Evolutionary conservation across 1,284 basidiomycete genomes (phyloP), one percentile per base, ranked within the genome.

Genomic region (Malassezia japonica): DNA sequence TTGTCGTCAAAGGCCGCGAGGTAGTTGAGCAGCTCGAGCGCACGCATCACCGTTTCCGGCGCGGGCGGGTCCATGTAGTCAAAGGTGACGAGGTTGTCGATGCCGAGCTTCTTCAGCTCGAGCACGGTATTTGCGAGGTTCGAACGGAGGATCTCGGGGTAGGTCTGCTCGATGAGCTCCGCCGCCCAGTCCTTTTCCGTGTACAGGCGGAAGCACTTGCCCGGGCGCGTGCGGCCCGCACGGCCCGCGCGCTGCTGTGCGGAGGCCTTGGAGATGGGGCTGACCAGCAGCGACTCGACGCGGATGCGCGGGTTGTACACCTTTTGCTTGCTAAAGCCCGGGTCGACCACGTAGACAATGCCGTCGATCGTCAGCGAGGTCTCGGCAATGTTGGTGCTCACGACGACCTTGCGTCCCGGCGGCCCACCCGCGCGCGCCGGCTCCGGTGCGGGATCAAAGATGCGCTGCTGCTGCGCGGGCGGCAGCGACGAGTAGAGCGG

Each of bases 331-430:
- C 87, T 89, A 77, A 94, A 92, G 0, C 92, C 92, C 0, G 94
- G 90, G 73, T 98, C 92, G 37, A 98, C 89, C 50, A 98, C 92
- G 70, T 96, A 99, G 12, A 98, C 90, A 67, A 99, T 96, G 21
- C 92, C 94, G 64, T 96, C 92, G 56, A 99, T 96, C 1, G 92
- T 99, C 31, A 98, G 77, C 9, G 89, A 94, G 0, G 94, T 98
- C 76, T 98, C 92, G 7, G 94, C 94, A 57, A 98, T 92, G 75
- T 98, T 98, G 29, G 94, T 98, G 12, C 89, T 88, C 1, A 98
- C 78, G 41, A 99, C 87, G 27, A 96, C 82, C 75, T 98, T 98
- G 57, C 92, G 82, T 0, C 91, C 89, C 0, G 86, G 83, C 0
- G 87, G 84, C 1, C 87, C 85, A 50, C 79, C 82, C 1, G 79